phyloP scores from a whole-genome alignment of 257 asterid species.

The Coffea canephora region DNA sequence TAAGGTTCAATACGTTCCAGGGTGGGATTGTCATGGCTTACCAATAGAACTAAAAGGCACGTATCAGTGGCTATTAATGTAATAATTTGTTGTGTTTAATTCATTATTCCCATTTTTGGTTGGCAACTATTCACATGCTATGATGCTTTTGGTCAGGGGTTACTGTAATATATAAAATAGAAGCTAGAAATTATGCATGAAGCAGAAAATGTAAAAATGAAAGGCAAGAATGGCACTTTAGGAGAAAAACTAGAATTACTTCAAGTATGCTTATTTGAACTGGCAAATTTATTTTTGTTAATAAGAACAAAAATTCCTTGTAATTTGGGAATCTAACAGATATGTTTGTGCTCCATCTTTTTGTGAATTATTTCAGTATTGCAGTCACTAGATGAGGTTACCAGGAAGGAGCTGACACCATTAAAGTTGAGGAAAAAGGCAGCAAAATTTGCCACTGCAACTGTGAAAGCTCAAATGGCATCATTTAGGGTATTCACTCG shows the following conservation, averaged over 20 bases:
- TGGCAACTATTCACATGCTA: not conserved
- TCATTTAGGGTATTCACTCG: slow-evolving; percentile 74
- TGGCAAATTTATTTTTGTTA: not conserved
- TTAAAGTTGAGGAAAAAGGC: slow-evolving; percentile 86
- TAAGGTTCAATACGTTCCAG: slow-evolving; percentile 86
- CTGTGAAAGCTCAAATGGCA: slow-evolving; percentile 91
- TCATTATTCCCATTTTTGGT: not conserved
- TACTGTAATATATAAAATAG: not conserved
- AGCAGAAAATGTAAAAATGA: not conserved
- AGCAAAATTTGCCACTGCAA: slow-evolving; percentile 86
- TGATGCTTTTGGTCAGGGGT: slow-evolving; percentile 1
- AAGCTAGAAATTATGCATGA: not conserved
- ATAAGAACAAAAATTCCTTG: not conserved
- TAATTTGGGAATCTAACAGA: not conserved
- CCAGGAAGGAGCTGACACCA: slow-evolving; percentile 93
- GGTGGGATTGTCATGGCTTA: slow-evolving; percentile 99
- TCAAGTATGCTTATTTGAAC: not conserved
- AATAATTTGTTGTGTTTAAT: not conserved
- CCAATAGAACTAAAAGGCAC: slow-evolving; percentile 98
- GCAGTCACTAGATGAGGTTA: slow-evolving; percentile 86
- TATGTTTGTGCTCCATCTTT: not conserved
- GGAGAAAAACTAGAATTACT: not conserved
- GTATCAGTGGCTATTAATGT: slow-evolving; percentile 12
- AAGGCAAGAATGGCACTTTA: not conserved
- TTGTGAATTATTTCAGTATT: slow-evolving; percentile 64